Evolutionary conservation across 495 filamentous ascomycete genomes (phyloP).

Genomic region (Daldinia concentrica): DNA sequence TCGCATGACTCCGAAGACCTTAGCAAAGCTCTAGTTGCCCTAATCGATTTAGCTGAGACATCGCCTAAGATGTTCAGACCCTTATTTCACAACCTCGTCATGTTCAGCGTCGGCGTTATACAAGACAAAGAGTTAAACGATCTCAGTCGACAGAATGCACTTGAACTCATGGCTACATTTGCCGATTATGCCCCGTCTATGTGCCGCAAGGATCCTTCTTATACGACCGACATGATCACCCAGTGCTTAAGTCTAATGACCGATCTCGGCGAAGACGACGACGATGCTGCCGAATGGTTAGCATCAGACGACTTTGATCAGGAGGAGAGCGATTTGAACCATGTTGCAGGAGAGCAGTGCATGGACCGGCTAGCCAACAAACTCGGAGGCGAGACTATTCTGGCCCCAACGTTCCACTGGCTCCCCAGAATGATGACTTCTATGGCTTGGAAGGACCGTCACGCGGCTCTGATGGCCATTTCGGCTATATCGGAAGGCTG

Average conservation of each 20-base stretch:
- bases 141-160: constrained; percentile 88
- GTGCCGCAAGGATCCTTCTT: constrained; percentile 91
- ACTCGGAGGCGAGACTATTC: constrained; percentile 84
- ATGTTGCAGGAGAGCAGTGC: constrained; percentile 97
- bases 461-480: constrained; percentile 98
- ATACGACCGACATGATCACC: constrained; percentile 95
- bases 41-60: constrained; percentile 92
- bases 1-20: constrained; percentile 87
- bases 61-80: constrained; percentile 96
- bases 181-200: constrained; percentile 92
- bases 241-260: constrained; percentile 99
- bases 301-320: constrained; percentile 92
- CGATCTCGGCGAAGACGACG: constrained; percentile 94
- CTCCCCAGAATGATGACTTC: constrained; percentile 98
- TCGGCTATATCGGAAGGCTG: constrained; percentile 99
- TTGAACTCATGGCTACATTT: constrained; percentile 98
- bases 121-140: constrained; percentile 95
- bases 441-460: constrained; percentile 91
- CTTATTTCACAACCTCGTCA: constrained; percentile 88
- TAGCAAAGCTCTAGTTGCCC: constrained; percentile 83
- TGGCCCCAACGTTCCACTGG: constrained; percentile 96
- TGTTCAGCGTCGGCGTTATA: constrained; percentile 90
- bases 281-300: constrained; percentile 95
- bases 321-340: constrained; percentile 96
- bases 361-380: constrained; percentile 99